Evolutionary conservation across 164 flowering plant genomes (phyloP).

Genomic region (Chimonanthus salicifolius): DNA sequence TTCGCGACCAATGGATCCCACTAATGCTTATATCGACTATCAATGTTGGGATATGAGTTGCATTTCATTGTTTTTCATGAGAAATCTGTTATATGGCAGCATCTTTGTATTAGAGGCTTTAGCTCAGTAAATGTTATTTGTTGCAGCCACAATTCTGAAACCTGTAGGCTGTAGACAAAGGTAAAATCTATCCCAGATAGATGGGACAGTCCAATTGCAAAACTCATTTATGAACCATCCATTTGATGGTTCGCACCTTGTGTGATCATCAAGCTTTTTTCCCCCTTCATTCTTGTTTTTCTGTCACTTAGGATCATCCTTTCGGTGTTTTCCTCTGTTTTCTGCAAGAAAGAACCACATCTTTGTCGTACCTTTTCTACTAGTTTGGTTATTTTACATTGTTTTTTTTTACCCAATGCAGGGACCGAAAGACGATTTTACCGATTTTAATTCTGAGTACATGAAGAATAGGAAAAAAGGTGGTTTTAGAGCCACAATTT

Average conservation of each 20-base stretch:
- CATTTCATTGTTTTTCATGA: too few species aligned
- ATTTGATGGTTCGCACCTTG: background rate
- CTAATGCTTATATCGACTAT: too few species aligned
- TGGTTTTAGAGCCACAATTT: slow-evolving; percentile 1
- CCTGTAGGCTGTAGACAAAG: too few species aligned
- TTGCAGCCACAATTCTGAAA: too few species aligned
- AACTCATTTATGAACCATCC: background rate
- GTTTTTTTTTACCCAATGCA: background rate
- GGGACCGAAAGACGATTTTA: background rate
- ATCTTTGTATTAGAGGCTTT: too few species aligned
- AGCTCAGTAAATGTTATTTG: too few species aligned
- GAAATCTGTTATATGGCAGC: too few species aligned
- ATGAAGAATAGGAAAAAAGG: background rate
- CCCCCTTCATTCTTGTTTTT: too few species aligned
- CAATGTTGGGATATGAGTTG: too few species aligned
- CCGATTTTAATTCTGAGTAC: background rate
- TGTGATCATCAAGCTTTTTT: background rate
- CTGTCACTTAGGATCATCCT: background rate
- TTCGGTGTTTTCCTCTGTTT: background rate
- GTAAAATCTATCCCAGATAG: too few species aligned
- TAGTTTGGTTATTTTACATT: background rate
- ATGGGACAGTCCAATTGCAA: too few species aligned
- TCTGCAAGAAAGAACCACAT: background rate
- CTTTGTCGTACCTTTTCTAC: background rate
- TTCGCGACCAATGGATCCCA: too few species aligned